A percentile compares a stretch with the other conserved stretches of the same genome.
These are phyloP conservation scores for Amaranthus palmeri DNA, from an alignment of 148 eudicot species.

Conservation along the genomic window DNA sequence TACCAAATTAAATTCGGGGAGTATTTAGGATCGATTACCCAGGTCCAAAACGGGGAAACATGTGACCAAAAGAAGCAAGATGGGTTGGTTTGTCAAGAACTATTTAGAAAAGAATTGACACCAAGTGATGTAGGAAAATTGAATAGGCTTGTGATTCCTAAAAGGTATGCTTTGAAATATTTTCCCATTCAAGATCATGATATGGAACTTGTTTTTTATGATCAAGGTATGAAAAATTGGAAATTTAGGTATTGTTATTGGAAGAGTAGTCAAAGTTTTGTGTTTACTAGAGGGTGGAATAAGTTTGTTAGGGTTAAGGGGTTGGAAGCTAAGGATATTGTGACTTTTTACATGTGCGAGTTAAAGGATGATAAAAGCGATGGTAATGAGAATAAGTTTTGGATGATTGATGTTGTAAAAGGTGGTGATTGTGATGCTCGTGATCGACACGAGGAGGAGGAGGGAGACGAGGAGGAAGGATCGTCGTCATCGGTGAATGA, in stretches of 20 bases:
- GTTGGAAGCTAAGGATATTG: conserved; percentile 33
- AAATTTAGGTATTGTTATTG: conserved; percentile 47
- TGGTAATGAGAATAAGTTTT: conserved; percentile 1
- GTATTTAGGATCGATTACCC: conserved; percentile 9
- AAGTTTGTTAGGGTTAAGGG: conserved; percentile 43
- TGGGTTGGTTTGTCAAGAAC: conserved; percentile 15
- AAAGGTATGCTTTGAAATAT: conserved; percentile 38
- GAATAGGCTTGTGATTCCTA: conserved; percentile 48
- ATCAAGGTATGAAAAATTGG: conserved; percentile 34
- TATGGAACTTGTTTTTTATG: conserved; percentile 25
- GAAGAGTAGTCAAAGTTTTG: conserved; percentile 51
- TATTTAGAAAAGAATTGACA: conserved; percentile 42
- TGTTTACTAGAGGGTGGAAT: conserved; percentile 56
- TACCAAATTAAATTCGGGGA: conserved; percentile 38
- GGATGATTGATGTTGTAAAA: conserved; percentile 20
- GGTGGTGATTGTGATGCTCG: not conserved
- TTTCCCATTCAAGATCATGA: conserved; percentile 10
- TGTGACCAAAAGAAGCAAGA: not conserved
- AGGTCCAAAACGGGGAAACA: not conserved
- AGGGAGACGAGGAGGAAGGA: not conserved
- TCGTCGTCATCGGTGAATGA: not conserved
- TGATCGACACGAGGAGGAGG: not conserved
- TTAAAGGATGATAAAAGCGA: not conserved
- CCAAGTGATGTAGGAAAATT: conserved; percentile 57
- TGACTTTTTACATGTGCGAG: conserved; percentile 29